phyloP scores from a whole-genome alignment of 2,329 filamentous ascomycete species.

The Aspergillus bombycis region DNA sequence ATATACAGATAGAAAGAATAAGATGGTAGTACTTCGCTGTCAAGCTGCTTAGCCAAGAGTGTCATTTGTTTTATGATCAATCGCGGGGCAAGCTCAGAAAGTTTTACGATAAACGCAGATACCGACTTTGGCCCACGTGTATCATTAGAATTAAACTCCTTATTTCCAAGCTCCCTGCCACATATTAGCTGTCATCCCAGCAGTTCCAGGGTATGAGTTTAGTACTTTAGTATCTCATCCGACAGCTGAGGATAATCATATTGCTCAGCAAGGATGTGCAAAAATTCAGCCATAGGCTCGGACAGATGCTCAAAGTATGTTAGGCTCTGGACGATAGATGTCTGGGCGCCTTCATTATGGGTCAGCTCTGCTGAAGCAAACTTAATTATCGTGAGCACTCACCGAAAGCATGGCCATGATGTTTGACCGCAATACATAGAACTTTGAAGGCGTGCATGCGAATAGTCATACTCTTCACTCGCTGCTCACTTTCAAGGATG shows the following conservation, averaged over 20 bases:
- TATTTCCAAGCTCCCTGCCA: constrained; percentile 82
- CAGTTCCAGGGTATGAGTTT: neutral
- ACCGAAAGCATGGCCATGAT: constrained; percentile 97
- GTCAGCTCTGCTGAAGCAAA: constrained; percentile 23
- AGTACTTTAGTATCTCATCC: constrained; percentile 78
- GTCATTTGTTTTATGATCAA: constrained; percentile 98
- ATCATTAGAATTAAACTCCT: constrained; percentile 97
- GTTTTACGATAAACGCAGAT: constrained; percentile 86
- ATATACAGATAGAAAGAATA: neutral
- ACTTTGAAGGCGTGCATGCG: constrained; percentile 98
- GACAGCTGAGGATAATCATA: constrained; percentile 96
- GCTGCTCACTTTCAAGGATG: constrained; percentile 89
- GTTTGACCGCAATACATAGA: constrained; percentile 92
- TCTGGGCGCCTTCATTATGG: constrained; percentile 74
- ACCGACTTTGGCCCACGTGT: constrained; percentile 94
- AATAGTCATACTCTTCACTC: constrained; percentile 84
- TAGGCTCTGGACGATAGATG: constrained; percentile 94
- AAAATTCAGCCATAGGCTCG: constrained; percentile 97
- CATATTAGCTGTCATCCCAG: constrained; percentile 23
- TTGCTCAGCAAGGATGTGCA: constrained; percentile 93
- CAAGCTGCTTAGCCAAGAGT: constrained; percentile 87
- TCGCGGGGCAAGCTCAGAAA: constrained; percentile 88
- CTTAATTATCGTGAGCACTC: constrained; percentile 22
- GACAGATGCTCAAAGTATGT: constrained; percentile 99
- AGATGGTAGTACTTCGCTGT: constrained; percentile 74